A percentile compares a stretch with the other conserved stretches of the same genome.
Conservation (phyloP, 352 stramenopile genomes). For the Phytophthora aleatoria region DNA sequence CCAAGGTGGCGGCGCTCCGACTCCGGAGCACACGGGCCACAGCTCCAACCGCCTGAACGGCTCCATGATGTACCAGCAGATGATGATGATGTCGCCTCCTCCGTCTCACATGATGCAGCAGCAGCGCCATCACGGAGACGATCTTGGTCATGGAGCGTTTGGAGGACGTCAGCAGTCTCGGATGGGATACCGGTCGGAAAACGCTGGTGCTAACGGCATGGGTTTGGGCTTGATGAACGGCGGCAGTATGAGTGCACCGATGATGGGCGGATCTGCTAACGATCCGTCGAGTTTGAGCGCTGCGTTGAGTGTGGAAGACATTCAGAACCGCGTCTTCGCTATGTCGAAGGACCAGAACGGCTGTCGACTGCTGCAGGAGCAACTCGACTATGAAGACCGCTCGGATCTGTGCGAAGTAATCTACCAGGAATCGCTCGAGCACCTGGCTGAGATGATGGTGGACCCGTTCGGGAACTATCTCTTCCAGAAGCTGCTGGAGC, state of each 20-base stretch:
- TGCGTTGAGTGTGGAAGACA: conserved; percentile 70
- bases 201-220: conserved; percentile 16
- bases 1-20: conserved; percentile 35
- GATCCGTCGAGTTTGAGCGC: conserved; percentile 41
- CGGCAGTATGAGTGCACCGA: conserved; percentile 31
- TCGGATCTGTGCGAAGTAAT: conserved; percentile 93
- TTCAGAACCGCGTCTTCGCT: conserved; percentile 78
- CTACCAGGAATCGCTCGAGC: conserved; percentile 95
- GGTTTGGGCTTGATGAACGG: conserved; percentile 33
- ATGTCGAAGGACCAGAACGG: conserved; percentile 98
- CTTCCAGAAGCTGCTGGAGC: conserved; percentile 99
- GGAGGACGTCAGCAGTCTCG: conserved; percentile 32
- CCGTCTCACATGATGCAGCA: conserved; percentile 40
- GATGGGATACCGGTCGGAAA: conserved; percentile 39
- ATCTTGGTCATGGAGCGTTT: conserved; percentile 28
- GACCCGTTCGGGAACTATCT: conserved; percentile 99
- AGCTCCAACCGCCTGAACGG: conserved; percentile 29
- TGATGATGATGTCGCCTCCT: conserved; percentile 41
- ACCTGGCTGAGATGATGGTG: conserved; percentile 98
- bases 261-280: conserved; percentile 30
- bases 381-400: conserved; percentile 94
- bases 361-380: conserved; percentile 96
- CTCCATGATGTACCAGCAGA: conserved; percentile 41
- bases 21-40: conserved; percentile 29
- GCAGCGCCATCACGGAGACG: conserved; percentile 40